Conservation (phyloP, 2,329 filamentous ascomycete genomes). For the Calonectria pauciramosa region DNA sequence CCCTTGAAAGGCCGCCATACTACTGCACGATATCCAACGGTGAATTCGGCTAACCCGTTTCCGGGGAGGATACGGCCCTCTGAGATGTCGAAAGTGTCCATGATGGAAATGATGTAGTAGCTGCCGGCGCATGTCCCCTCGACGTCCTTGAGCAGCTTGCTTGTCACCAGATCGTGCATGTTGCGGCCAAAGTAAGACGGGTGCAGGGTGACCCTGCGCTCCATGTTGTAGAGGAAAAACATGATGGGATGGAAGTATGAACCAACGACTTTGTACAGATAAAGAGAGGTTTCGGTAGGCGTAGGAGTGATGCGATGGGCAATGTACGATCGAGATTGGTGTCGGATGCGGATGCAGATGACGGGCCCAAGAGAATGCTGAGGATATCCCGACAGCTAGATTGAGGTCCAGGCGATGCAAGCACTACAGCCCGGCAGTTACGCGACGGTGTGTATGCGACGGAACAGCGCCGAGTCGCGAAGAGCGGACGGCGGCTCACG, state of each 20-base stretch:
- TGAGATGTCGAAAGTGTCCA: conserved; percentile 95
- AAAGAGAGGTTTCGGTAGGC: conserved; percentile 5
- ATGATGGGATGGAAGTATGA: conserved; percentile 62
- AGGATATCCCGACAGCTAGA: not conserved
- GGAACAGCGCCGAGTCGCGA: conserved; percentile 1
- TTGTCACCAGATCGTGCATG: conserved; percentile 91
- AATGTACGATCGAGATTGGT: not conserved
- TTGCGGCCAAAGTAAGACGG: conserved; percentile 97
- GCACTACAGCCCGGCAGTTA: not conserved
- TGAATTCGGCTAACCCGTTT: conserved; percentile 93
- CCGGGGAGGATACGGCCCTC: conserved; percentile 93
- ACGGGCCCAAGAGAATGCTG: not conserved
- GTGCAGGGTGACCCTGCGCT: conserved; percentile 94
- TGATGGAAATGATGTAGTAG: conserved; percentile 98
- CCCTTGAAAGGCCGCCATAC: conserved; percentile 99
- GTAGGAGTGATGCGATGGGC: conserved; percentile 9
- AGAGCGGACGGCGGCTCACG: conserved; percentile 16
- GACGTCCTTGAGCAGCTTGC: conserved; percentile 90
- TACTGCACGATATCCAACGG: conserved; percentile 93
- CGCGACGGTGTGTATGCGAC: not conserved
- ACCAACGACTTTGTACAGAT: conserved; percentile 16
- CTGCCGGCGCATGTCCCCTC: conserved; percentile 96
- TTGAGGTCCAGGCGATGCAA: not conserved
- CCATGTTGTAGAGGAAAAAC: conserved; percentile 99
- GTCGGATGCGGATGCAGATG: not conserved